Base-by-base conservation (phyloP, 2,329 filamentous ascomycete species). In the Cladobotryum protrusum region DNA sequence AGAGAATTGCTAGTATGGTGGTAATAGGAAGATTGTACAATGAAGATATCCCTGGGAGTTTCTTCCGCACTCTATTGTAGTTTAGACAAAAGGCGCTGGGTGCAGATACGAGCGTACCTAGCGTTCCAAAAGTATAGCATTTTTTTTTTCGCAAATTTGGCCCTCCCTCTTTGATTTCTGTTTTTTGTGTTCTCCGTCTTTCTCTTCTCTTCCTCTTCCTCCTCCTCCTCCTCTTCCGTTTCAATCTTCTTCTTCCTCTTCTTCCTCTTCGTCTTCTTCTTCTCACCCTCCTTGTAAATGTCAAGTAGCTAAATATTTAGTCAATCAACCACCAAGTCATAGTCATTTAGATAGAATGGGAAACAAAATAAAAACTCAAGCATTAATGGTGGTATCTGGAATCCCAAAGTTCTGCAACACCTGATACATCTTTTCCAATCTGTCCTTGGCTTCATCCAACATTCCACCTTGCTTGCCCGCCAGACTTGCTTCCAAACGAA, bases 381-480 rank as follows among this genome's bases (percentile, higher is more conserved):
- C 35, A 37, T 15, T 37, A 9, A 37, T 37, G 35, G 13, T 15
- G 15, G 35, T 14, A 15, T 37, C 35, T 37, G 35, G 12, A 37
- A 15, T 14, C 35, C 35, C 35, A 37, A 48, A 48, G 14, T 15
- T 13, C 39, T 36, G 46, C 6, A 49, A 33, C 3, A 19, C 43
- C 18, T 37, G 47, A n/a, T 39, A 33, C 40, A 49, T 49, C 18
- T 37, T 44, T 9, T 32, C 37, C 8, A 44, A 34, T 11, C 37
- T 44, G 40, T 20, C 40, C 20, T 49, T 45, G 6, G 47, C 47
- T 9, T 43, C 42, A 11, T 18, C 42, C 19, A 49, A 20, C n/a
- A 49, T 18, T 14, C 24, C 13, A 12, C 42, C 24, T 20, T 34
- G 14, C 12, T 49, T 34, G 15, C 36, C 47, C 2, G 33, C 19